These are phyloP conservation scores for Trichoderma gamsii DNA, from an alignment of 495 filamentous ascomycete species.

Conservation along the genomic window DNA sequence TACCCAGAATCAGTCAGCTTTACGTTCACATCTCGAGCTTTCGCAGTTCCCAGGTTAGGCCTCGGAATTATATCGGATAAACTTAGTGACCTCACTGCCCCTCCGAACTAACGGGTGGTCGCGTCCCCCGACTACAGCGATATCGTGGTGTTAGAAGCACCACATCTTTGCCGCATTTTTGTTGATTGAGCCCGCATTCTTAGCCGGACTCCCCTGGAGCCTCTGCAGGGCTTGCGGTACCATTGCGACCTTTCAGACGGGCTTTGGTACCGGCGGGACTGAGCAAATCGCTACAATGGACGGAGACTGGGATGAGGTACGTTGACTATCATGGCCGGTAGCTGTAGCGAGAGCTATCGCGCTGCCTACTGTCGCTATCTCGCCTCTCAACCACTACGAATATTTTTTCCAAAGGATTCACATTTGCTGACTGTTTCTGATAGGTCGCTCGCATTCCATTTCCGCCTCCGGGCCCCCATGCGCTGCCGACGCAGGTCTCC, in stretches of 20 bases:
- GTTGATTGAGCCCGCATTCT: neutral
- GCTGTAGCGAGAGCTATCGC: neutral
- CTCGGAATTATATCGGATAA: constrained; percentile 7
- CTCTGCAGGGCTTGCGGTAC: constrained; percentile 5
- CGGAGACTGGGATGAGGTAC: constrained; percentile 59
- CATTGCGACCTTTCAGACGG: neutral
- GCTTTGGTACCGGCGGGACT: constrained; percentile 2
- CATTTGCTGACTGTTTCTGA: constrained; percentile 19
- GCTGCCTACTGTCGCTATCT: neutral
- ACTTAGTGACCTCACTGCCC: constrained; percentile 6
- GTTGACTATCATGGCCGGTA: constrained; percentile 19
- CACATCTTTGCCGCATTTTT: neutral
- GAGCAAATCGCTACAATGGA: constrained; percentile 34
- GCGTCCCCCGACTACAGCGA: neutral
- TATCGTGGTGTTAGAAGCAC: neutral
- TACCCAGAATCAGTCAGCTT: neutral
- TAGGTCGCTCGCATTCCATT: constrained; percentile 67
- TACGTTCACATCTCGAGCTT: neutral
- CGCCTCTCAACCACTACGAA: neutral
- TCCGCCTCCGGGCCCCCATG: constrained; percentile 58
- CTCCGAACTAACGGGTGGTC: neutral
- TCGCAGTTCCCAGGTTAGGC: neutral
- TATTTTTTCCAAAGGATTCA: neutral
- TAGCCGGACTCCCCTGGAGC: neutral
- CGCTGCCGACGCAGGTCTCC: constrained; percentile 57